These are phyloP conservation scores for Pseudonitzschia delicatissima DNA, from an alignment of 108 stramenopile genomes.

Conservation along the genomic window DNA sequence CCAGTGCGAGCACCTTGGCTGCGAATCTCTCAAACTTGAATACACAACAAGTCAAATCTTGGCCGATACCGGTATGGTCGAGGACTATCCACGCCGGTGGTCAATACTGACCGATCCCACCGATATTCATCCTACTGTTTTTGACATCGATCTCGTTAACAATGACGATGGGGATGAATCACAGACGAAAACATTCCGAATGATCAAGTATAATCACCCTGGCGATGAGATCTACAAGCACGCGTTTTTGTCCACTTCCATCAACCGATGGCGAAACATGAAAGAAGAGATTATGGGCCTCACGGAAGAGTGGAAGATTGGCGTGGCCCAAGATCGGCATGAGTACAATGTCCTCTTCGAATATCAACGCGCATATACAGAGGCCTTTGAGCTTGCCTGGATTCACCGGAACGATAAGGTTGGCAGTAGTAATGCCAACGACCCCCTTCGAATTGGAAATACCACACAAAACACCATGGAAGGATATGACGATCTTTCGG, in stretches of 20 bases:
- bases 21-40: not conserved
- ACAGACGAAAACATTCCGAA: not conserved
- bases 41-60: not conserved
- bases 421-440: not conserved
- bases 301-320: not conserved
- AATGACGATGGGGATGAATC: not conserved
- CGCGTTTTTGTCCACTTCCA: not conserved
- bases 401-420: not conserved
- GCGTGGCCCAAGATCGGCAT: not conserved
- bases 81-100: constrained; percentile 9
- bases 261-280: not conserved
- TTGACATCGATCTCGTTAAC: constrained; percentile 1
- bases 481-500: not conserved
- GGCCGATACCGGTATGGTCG: not conserved
- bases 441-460: too few species aligned
- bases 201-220: not conserved
- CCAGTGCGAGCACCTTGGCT: constrained; percentile 6
- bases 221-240: not conserved
- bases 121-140: not conserved
- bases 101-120: not conserved
- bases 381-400: not conserved
- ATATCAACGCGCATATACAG: not conserved
- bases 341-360: not conserved
- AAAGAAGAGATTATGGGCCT: not conserved
- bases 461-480: too few species aligned